These are phyloP conservation scores for Fusarium drepaniforme DNA, from an alignment of 2,329 filamentous ascomycete species.

Conservation along the genomic window DNA sequence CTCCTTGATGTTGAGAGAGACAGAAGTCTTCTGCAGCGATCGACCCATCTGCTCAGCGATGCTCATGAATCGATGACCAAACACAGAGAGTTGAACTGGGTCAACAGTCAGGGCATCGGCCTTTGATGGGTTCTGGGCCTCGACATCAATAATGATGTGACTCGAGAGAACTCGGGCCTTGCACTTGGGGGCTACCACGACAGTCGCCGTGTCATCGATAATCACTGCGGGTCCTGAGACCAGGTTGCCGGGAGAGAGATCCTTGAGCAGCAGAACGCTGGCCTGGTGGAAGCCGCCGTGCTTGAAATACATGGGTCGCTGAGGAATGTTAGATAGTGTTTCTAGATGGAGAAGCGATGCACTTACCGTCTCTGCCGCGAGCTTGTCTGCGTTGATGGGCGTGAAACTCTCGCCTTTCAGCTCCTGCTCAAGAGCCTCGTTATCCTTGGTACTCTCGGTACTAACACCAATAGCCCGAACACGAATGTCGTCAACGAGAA, in stretches of 20 bases:
- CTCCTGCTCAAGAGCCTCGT: slow-evolving; percentile 17
- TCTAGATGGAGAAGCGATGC: not conserved
- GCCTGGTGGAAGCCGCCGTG: slow-evolving; percentile 41
- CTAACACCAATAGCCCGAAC: slow-evolving; percentile 51
- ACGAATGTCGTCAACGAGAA: slow-evolving; percentile 56
- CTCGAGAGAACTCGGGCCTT: slow-evolving; percentile 48
- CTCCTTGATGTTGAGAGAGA: slow-evolving; percentile 83
- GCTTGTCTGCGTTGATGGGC: slow-evolving; percentile 8
- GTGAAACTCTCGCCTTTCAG: slow-evolving; percentile 17
- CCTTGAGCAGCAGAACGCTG: slow-evolving; percentile 35
- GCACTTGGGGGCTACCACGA: slow-evolving; percentile 69
- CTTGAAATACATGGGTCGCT: slow-evolving; percentile 28
- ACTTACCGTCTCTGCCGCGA: slow-evolving; percentile 6
- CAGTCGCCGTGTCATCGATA: slow-evolving; percentile 79
- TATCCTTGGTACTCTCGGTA: slow-evolving; percentile 18
- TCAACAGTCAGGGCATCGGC: slow-evolving; percentile 63
- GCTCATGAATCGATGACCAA: slow-evolving; percentile 83
- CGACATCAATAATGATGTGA: slow-evolving; percentile 50
- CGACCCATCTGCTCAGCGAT: slow-evolving; percentile 86
- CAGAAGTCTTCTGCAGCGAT: slow-evolving; percentile 79
- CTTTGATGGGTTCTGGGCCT: slow-evolving; percentile 9
- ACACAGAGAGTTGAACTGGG: slow-evolving; percentile 79
- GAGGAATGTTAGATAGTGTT: not conserved
- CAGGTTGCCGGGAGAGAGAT: slow-evolving; percentile 18
- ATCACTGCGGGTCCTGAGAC: slow-evolving; percentile 73